These are phyloP conservation scores for Rhodomyrtus psidioides DNA, from an alignment of 441 rosid species.

Conservation along the genomic window DNA sequence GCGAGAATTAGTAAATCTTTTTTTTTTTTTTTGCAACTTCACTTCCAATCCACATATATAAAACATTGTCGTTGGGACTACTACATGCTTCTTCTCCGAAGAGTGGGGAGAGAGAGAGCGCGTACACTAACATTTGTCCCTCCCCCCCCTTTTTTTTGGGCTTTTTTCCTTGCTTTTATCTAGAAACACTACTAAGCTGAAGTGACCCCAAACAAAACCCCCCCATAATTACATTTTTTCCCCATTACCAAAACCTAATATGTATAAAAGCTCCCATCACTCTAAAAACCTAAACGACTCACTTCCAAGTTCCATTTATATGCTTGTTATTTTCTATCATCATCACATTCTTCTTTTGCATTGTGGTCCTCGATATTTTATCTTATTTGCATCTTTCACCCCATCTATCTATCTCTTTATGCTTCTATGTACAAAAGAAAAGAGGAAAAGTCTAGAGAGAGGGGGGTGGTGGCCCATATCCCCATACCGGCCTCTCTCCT, in stretches of 20 bases:
- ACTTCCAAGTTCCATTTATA: background rate
- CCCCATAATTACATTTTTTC: conserved; percentile 19
- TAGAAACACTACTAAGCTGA: background rate
- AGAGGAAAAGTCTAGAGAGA: background rate
- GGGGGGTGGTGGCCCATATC: background rate
- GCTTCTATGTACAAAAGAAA: conserved; percentile 23
- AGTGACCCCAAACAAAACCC: background rate
- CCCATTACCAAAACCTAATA: conserved; percentile 17
- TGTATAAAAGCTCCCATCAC: conserved; percentile 4
- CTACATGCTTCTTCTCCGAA: background rate
- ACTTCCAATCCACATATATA: conserved; percentile 4
- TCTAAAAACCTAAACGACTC: background rate
- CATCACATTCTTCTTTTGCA: background rate
- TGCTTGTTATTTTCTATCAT: background rate
- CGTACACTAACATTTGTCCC: background rate
- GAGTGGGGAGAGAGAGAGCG: background rate
- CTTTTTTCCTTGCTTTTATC: background rate
- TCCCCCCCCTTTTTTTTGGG: background rate
- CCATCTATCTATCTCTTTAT: background rate
- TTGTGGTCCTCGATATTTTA: background rate
- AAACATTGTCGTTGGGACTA: background rate
- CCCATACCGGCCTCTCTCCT: conserved; percentile 2
- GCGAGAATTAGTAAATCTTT: background rate
- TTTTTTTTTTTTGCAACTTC: background rate
- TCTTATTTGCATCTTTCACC: conserved; percentile 2